These are phyloP conservation scores for Ustilago shanxiensis DNA, from an alignment of 1,284 basidiomycete genomes.

Conservation along the genomic window DNA sequence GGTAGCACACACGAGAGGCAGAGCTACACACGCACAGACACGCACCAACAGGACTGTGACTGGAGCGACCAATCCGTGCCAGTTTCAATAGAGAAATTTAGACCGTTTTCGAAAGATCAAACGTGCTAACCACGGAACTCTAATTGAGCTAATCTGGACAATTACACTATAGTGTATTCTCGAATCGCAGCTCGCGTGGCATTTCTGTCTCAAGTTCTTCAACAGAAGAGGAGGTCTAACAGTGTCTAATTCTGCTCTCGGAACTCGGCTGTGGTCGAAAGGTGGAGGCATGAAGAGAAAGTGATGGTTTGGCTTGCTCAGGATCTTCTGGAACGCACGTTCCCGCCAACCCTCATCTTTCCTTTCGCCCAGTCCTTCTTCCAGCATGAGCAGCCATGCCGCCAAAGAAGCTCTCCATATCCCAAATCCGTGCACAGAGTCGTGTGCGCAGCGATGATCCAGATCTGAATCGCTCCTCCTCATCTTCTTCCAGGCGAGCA, in stretches of 20 bases:
- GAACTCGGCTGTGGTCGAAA: background rate
- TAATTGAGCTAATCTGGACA: background rate
- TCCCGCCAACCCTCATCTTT: background rate
- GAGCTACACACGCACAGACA: constrained; percentile 2
- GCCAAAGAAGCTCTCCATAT: constrained; percentile 36
- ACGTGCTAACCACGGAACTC: too few species aligned
- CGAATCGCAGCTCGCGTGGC: background rate
- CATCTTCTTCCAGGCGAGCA: constrained; percentile 8
- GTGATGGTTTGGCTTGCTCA: too few species aligned
- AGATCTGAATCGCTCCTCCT: constrained; percentile 30
- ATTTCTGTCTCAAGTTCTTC: background rate
- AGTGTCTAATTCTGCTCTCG: background rate
- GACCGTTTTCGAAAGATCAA: too few species aligned
- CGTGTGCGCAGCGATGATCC: constrained; percentile 38
- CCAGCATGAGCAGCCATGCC: constrained; percentile 18
- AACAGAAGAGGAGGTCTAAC: constrained; percentile 14
- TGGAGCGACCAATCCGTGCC: constrained; percentile 44
- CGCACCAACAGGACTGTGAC: too few species aligned
- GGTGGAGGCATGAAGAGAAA: constrained; percentile 6
- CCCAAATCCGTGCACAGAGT: constrained; percentile 35
- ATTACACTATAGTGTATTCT: too few species aligned
- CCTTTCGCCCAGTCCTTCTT: background rate
- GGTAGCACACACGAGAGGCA: background rate
- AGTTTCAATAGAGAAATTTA: constrained; percentile 34
- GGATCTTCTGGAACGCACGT: background rate